phyloP scores from a whole-genome alignment of 106 monocot genomes.

The Dactylorhiza incarnata region DNA sequence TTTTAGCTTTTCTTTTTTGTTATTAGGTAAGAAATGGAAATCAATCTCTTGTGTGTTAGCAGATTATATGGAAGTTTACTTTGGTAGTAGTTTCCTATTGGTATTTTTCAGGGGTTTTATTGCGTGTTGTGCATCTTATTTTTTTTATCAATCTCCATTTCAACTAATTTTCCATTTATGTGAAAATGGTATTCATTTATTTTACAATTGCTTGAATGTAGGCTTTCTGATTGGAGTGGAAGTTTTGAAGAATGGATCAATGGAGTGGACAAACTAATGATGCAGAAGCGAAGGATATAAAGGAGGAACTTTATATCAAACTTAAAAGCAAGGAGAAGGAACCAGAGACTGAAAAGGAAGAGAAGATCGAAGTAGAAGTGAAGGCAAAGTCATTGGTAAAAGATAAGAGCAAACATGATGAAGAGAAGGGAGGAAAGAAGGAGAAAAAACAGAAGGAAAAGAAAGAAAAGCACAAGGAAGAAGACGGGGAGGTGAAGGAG shows the following conservation, averaged over 20 bases:
- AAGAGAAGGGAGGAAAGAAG: background rate
- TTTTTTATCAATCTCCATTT: too few species aligned
- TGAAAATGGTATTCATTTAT: background rate
- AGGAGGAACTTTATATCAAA: conserved; percentile 8
- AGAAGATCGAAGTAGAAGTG: conserved; percentile 3
- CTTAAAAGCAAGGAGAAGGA: conserved; percentile 9
- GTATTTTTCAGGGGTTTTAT: background rate
- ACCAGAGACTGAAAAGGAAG: background rate
- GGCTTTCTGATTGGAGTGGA: background rate
- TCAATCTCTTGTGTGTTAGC: background rate
- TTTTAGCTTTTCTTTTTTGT: background rate
- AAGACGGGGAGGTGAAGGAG: background rate
- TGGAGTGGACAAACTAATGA: background rate
- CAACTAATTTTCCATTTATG: background rate
- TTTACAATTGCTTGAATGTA: background rate
- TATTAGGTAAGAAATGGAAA: background rate
- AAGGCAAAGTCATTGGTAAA: background rate
- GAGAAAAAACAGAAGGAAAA: background rate
- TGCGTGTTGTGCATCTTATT: background rate
- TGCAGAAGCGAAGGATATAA: background rate
- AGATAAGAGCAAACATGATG: background rate
- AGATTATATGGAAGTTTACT: background rate
- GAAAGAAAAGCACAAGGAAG: background rate
- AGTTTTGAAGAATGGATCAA: background rate
- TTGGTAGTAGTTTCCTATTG: background rate